Base-by-base conservation (phyloP, 768 basidiomycete genomes). In the Phallus indusiatus region DNA sequence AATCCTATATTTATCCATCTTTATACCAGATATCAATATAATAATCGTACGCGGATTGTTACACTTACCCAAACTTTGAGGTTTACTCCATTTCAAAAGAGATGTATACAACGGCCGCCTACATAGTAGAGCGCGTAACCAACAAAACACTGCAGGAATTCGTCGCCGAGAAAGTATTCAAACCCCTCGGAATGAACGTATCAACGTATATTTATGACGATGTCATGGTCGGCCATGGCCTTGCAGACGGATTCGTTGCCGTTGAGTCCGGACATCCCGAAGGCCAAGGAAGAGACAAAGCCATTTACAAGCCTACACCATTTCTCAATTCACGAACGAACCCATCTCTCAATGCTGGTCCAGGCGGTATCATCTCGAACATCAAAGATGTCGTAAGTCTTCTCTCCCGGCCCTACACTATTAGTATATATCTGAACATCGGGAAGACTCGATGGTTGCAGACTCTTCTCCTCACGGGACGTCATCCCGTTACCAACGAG, bases 351-450 rank as follows among this genome's bases (percentile, higher is more conserved):
- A 62, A 65, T 14, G 72, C 75, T 4, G 78, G 77, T 5, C 60
- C 77, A 0, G 76, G 74, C 1, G 78, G 76, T 0, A 47, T 79
- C n/a, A 75, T 78, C 28, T 75, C 77, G 34, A 76, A 61, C 22
- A 70, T 68, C 0, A 59, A 70, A 17, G 78, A 80, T 36, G 69
- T 80, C 73, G 78, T 75, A 33, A 10, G 74, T 63, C 24, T 37
- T 22, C 17, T 17, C 16, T 36, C n/a, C n/a, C 51, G 11, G 22
- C 8, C 22, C 3, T 55, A 7, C 14, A 36, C 5, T 14, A 9
- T 55, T 18, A 8, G 53, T 2, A 24, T 42, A 14, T 1, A 36
- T 48, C 18, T 47, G 17, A 17, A 46, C 16, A 20, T 11, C 52
- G 14, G 46, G 7, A 62, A 80, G 78, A 63, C 67, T 17, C 67